These are phyloP conservation scores for Pholiota conissans DNA, from an alignment of 768 basidiomycete genomes.

Conservation along the genomic window DNA sequence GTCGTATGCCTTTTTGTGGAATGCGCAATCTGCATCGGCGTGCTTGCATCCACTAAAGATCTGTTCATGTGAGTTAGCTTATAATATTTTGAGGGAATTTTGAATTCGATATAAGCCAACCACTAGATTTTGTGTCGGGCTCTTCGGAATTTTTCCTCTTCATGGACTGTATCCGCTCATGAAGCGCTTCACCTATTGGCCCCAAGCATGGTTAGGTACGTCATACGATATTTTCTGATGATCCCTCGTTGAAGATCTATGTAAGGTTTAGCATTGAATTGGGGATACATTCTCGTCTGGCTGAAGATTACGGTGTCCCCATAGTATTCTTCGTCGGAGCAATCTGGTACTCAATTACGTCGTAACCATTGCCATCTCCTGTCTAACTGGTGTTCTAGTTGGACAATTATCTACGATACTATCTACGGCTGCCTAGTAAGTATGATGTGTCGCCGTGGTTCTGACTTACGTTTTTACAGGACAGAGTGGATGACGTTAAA, in stretches of 20 bases:
- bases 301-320: not conserved
- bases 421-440: constrained; percentile 7
- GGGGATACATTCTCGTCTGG: constrained; percentile 5
- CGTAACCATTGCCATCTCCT: not conserved
- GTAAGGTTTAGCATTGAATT: not conserved
- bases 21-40: not conserved
- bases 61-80: not conserved
- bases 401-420: constrained; percentile 5
- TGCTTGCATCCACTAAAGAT: not conserved
- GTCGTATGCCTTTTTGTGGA: not conserved
- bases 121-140: not conserved
- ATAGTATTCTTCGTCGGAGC: not conserved
- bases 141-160: constrained; percentile 1
- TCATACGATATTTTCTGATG: not conserved
- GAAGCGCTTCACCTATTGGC: constrained; percentile 6
- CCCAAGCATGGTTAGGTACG: constrained; percentile 6
- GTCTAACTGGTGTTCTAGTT: not conserved
- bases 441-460: not conserved
- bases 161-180: not conserved
- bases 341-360: not conserved
- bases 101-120: no score
- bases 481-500: constrained; percentile 3
- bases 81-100: no score
- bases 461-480: not conserved
- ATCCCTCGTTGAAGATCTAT: not conserved